Percentiles rank a stretch among this genome's conserved stretches.
Conservation (phyloP, 164 flowering plant genomes). For the Nelumbo lutea region DNA sequence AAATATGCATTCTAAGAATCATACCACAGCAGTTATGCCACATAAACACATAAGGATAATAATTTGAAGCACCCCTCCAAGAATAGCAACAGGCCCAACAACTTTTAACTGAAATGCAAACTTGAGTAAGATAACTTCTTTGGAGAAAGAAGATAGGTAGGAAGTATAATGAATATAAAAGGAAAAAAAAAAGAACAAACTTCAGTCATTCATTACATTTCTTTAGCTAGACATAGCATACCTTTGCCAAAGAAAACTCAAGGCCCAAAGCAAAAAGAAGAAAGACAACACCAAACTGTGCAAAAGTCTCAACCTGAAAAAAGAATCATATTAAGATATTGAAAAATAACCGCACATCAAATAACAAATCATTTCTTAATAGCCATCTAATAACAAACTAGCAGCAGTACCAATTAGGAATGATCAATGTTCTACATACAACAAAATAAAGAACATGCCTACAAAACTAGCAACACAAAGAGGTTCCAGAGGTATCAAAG, state of each 20-base stretch:
- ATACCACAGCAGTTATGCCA: slow-evolving; percentile 69
- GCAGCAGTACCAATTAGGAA: background rate
- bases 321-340: background rate
- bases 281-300: slow-evolving; percentile 98
- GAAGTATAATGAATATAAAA: background rate
- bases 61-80: slow-evolving; percentile 93
- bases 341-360: background rate
- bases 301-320: slow-evolving; percentile 96
- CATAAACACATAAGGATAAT: slow-evolving; percentile 66
- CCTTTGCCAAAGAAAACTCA: slow-evolving; percentile 94
- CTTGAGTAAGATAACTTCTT: slow-evolving; percentile 8
- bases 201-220: background rate
- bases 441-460: background rate
- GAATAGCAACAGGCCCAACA: slow-evolving; percentile 95
- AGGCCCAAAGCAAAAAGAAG: slow-evolving; percentile 97
- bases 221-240: slow-evolving; percentile 12
- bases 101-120: slow-evolving; percentile 63
- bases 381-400: background rate
- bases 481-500: no score
- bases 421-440: background rate
- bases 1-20: background rate
- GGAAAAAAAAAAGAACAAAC: background rate
- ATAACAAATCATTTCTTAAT: background rate
- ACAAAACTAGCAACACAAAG: no score
- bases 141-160: background rate